A percentile compares a stretch with the other conserved stretches of the same genome.
phyloP scores from a whole-genome alignment of 2,329 filamentous ascomycete genomes.

The Xylaria sp. region DNA sequence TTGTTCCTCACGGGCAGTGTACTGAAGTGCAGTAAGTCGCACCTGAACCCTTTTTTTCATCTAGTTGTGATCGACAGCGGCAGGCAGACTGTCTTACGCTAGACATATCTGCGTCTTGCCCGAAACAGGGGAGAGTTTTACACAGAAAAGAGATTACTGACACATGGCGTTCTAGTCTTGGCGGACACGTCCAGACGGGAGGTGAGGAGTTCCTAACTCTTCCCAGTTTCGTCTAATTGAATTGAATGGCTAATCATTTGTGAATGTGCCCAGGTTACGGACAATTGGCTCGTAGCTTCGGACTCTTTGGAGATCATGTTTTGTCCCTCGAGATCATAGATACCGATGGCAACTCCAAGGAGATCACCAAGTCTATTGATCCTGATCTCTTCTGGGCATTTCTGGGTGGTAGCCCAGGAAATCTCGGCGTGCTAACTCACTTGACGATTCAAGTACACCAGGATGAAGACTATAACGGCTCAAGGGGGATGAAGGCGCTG shows the following conservation, averaged over 20 bases:
- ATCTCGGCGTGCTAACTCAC: constrained; percentile 65
- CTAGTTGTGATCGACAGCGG: background rate
- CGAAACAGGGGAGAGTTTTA: background rate
- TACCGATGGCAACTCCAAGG: constrained; percentile 56
- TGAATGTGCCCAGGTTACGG: constrained; percentile 50
- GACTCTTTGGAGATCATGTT: constrained; percentile 64
- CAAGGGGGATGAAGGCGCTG: constrained; percentile 54
- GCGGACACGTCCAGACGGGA: constrained; percentile 60
- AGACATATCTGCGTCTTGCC: background rate
- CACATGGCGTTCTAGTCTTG: constrained; percentile 42
- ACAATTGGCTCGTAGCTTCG: constrained; percentile 59
- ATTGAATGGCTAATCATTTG: constrained; percentile 21
- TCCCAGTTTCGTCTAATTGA: background rate
- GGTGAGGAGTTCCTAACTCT: constrained; percentile 43
- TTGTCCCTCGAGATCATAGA: constrained; percentile 59
- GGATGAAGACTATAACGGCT: constrained; percentile 53
- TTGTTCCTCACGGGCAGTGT: constrained; percentile 59
- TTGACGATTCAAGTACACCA: constrained; percentile 59
- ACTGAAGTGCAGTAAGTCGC: constrained; percentile 51
- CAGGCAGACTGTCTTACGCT: background rate
- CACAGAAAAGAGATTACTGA: constrained; percentile 15
- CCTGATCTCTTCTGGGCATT: constrained; percentile 69
- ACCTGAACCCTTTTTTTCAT: background rate
- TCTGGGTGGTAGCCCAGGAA: constrained; percentile 66
- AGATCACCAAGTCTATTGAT: constrained; percentile 59